Base-by-base conservation (phyloP, 192 early-diverging fungal species). In the Umbelopsis vinacea region DNA sequence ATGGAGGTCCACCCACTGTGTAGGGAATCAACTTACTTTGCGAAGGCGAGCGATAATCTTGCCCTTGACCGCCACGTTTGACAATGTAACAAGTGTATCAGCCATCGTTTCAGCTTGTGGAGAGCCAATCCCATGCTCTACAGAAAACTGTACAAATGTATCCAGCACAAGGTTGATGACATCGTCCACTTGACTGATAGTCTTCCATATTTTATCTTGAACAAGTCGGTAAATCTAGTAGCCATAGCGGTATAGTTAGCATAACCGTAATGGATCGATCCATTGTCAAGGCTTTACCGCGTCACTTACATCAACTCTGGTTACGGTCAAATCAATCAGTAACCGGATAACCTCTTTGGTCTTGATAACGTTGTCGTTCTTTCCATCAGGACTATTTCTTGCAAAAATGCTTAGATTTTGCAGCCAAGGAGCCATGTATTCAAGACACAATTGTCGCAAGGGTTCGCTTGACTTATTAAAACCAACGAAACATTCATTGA, bases 361-460 rank as follows among this genome's bases (percentile, higher is more conserved):
- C 72, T 90, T 92, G 9, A 82, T 70, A 7, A 79, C 81, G 52
- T 85, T 86, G 38, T 78, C 74, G 52, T 81, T 79, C 67, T 84
- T 79, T 68, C 84, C 82, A 46, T 85, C 86, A 3, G 73, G 72
- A 17, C 73, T 74, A 43, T 70, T 75, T 26, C 81, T 68, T 60
- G 71, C 72, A 67, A 87, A 91, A 69, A 84, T 81, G 11, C 86
- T 89, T 46, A 98, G 71, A 66, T 94, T 94, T 9, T 81, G 72
- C 67, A 96, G 70, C 96, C 96, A 98, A 1, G 95, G 96, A 12
- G 88, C 87, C 73, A 96, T 85, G 78, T 96, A 97, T 76, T 96
- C 90, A 52, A 98, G 82, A 55, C 92, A 91, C 68, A 90, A 85
- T 48, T 91, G 88, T 72, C 92, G 93, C 53, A 92, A 84, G 24